A percentile compares a stretch with the other conserved stretches of the same genome.
These are phyloP conservation scores for Chlorociboria aeruginascens DNA, from an alignment of 495 filamentous ascomycete species.

Conservation along the genomic window DNA sequence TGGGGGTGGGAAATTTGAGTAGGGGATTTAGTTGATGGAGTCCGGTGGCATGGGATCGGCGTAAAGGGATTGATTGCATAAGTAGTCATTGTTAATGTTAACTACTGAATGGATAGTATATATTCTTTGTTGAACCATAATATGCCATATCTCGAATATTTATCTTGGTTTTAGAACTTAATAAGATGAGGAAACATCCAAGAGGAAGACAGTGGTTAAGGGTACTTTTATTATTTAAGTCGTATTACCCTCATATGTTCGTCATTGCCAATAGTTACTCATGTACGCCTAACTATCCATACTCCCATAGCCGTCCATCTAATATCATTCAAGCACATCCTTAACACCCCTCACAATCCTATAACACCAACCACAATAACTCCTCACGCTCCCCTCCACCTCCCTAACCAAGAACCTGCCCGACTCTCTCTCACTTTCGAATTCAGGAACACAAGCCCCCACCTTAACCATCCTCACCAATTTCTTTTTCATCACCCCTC, in stretches of 20 bases:
- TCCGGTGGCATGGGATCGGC: too few relatives aligned
- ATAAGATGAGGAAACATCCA: too few relatives aligned
- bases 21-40: neutral
- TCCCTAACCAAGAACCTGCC: slow-evolving; percentile 43
- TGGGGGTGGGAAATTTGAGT: slow-evolving; percentile 30
- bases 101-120: too few relatives aligned
- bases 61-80: too few relatives aligned
- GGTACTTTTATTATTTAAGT: too few relatives aligned
- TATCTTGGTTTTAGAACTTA: too few relatives aligned
- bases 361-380: slow-evolving; percentile 58
- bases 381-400: slow-evolving; percentile 39
- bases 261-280: too few relatives aligned
- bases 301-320: neutral
- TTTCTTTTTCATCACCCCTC: slow-evolving; percentile 74
- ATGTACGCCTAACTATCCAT: neutral
- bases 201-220: too few relatives aligned
- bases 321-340: slow-evolving; percentile 20
- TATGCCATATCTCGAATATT: too few relatives aligned
- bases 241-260: too few relatives aligned
- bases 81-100: too few relatives aligned
- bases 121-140: too few relatives aligned
- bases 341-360: slow-evolving; percentile 40
- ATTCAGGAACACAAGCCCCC: slow-evolving; percentile 71
- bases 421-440: slow-evolving; percentile 61
- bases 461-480: slow-evolving; percentile 61